Conservation (phyloP, 2,329 filamentous ascomycete genomes). For the Pseudogymnoascus sp. region DNA sequence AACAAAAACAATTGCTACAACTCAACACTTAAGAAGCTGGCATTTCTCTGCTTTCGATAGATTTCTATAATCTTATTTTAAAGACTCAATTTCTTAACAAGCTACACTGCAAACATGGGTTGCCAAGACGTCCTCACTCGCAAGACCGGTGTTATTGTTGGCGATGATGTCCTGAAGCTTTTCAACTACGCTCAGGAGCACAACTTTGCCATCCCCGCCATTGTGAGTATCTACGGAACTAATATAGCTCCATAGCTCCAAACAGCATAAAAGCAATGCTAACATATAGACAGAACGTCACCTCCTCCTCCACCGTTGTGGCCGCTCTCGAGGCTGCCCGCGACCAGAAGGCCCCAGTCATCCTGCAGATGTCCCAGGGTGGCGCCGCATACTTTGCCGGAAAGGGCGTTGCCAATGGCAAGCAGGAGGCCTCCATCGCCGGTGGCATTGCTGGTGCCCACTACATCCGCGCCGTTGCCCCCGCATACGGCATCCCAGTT, state of each 20-base stretch:
- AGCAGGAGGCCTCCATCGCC: slow-evolving; percentile 82
- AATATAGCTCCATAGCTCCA: no score
- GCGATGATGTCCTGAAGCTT: slow-evolving; percentile 59
- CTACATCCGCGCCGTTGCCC: slow-evolving; percentile 84
- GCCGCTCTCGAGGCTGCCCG: slow-evolving; percentile 89
- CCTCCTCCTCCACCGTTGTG: slow-evolving; percentile 80
- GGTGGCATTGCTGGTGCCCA: slow-evolving; percentile 84
- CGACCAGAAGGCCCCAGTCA: slow-evolving; percentile 82
- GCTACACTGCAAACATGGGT: slow-evolving; percentile 32
- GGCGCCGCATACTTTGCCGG: slow-evolving; percentile 89
- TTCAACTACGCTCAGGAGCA: slow-evolving; percentile 88
- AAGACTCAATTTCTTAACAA: slow-evolving; percentile 10
- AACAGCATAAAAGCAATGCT: slow-evolving; percentile 6
- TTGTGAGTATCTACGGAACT: slow-evolving; percentile 38
- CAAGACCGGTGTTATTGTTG: slow-evolving; percentile 59
- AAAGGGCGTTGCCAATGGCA: slow-evolving; percentile 73
- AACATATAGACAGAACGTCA: slow-evolving; percentile 60
- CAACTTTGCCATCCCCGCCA: slow-evolving; percentile 79
- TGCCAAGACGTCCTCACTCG: slow-evolving; percentile 46
- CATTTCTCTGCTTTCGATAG: not conserved
- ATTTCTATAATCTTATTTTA: not conserved
- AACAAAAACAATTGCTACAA: not conserved
- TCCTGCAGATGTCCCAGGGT: slow-evolving; percentile 89
- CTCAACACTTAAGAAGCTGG: not conserved
- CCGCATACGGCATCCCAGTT: slow-evolving; percentile 80